Percentiles rank a stretch among this genome's conserved stretches.
phyloP scores from a whole-genome alignment of 2,329 filamentous ascomycete species.

The Trichoderma sp. region DNA sequence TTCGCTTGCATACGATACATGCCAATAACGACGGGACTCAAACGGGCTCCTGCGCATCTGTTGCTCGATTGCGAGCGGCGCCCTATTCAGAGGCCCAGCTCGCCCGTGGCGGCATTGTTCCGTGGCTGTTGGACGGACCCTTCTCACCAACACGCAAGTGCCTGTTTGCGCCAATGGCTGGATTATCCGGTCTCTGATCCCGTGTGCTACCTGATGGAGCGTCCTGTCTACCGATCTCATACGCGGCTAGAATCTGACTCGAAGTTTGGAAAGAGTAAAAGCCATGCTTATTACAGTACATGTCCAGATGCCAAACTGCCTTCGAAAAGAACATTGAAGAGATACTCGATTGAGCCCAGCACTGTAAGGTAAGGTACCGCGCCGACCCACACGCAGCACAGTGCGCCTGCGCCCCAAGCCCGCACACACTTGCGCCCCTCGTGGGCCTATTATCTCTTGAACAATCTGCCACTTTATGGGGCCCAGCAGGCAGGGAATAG shows the following conservation, averaged over 20 bases:
- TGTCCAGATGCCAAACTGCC: too few species aligned
- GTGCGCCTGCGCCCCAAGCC: conserved; percentile 11
- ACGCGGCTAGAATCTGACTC: too few species aligned
- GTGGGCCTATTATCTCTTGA: conserved; percentile 20
- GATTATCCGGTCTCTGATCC: not conserved
- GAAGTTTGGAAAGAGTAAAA: too few species aligned
- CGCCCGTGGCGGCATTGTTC: conserved; percentile 10
- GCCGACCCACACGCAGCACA: conserved; percentile 8
- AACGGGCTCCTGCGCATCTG: conserved; percentile 3
- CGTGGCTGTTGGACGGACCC: not conserved
- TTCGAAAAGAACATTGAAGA: too few species aligned
- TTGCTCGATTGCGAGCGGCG: conserved; percentile 5
- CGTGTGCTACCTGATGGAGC: not conserved
- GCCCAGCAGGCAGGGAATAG: conserved; percentile 22
- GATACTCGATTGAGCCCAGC: not conserved
- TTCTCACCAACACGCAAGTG: conserved; percentile 7
- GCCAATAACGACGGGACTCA: not conserved
- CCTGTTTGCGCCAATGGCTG: not conserved
- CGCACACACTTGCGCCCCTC: conserved; percentile 20
- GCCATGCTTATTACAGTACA: too few species aligned
- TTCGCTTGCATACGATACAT: too few species aligned
- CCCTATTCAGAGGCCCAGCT: conserved; percentile 9
- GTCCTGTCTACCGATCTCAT: too few species aligned
- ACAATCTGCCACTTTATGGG: conserved; percentile 27
- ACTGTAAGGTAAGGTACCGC: not conserved